phyloP scores from a whole-genome alignment of 805 yeast genomes.

The Candida schatavii region DNA sequence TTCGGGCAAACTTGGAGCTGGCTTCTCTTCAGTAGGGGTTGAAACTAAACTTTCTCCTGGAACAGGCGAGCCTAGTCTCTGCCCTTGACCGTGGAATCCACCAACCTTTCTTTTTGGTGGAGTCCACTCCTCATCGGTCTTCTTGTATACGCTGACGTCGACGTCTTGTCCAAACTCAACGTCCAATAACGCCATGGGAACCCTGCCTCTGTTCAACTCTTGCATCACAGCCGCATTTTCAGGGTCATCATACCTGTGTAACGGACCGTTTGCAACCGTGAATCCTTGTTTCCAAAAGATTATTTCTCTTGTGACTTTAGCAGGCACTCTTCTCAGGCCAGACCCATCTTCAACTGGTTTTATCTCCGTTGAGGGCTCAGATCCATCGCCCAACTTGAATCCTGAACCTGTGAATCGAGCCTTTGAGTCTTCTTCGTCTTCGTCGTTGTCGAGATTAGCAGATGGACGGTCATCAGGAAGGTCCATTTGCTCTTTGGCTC shows the following conservation, averaged over 20 bases:
- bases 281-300: slow-evolving; percentile 97
- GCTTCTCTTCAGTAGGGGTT: slow-evolving; percentile 27
- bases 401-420: slow-evolving; percentile 49
- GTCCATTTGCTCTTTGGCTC: slow-evolving; percentile 50
- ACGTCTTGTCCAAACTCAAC: slow-evolving; percentile 92
- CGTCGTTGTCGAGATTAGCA: slow-evolving; percentile 21
- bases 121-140: slow-evolving; percentile 73
- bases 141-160: slow-evolving; percentile 80
- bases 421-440: slow-evolving; percentile 12
- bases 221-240: slow-evolving; percentile 73
- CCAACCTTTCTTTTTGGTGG: slow-evolving; percentile 62
- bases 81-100: slow-evolving; percentile 79
- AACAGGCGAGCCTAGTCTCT: slow-evolving; percentile 84
- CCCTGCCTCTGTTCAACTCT: slow-evolving; percentile 85
- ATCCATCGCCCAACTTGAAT: slow-evolving; percentile 49
- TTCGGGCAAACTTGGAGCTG: slow-evolving; percentile 10
- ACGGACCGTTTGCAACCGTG: slow-evolving; percentile 87
- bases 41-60: slow-evolving; percentile 55
- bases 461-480: slow-evolving; percentile 36
- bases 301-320: slow-evolving; percentile 71
- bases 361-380: slow-evolving; percentile 32
- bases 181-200: slow-evolving; percentile 78
- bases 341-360: slow-evolving; percentile 26
- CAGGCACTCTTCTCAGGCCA: slow-evolving; percentile 20
- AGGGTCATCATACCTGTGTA: slow-evolving; percentile 89